A percentile compares a stretch with the other conserved stretches of the same genome.
Evolutionary conservation across 768 basidiomycete genomes (phyloP).

Genomic region (Scleroderma bovista): DNA sequence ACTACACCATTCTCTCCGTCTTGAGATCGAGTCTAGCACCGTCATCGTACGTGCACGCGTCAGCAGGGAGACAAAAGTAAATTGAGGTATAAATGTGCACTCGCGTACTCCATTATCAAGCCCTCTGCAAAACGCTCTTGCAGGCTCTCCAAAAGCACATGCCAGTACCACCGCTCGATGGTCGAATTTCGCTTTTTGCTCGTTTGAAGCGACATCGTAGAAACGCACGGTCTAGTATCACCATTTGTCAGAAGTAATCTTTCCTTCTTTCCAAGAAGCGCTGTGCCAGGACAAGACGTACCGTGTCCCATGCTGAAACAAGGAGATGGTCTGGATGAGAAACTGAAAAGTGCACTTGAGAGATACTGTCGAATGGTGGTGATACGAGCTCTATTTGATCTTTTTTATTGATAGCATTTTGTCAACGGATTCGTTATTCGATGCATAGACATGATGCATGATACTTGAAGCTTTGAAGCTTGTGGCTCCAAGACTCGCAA

Average conservation of each 20-base stretch:
- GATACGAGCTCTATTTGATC: slow-evolving; percentile 46
- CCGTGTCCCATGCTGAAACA: slow-evolving; percentile 89
- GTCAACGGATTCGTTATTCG: no score
- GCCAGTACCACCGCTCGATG: slow-evolving; percentile 88
- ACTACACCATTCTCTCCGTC: slow-evolving; percentile 61
- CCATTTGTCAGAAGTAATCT: slow-evolving; percentile 12
- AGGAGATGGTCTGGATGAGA: slow-evolving; percentile 72
- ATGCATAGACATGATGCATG: no score
- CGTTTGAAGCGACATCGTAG: slow-evolving; percentile 50
- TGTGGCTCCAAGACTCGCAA: no score
- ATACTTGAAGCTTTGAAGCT: no score
- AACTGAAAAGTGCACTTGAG: slow-evolving; percentile 76
- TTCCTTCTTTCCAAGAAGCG: no score
- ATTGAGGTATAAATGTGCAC: slow-evolving; percentile 39
- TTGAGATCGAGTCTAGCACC: slow-evolving; percentile 67
- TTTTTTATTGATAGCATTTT: slow-evolving; percentile 3
- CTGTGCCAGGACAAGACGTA: slow-evolving; percentile 17
- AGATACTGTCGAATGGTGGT: slow-evolving; percentile 83
- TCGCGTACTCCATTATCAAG: slow-evolving; percentile 78
- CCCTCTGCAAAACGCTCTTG: slow-evolving; percentile 78
- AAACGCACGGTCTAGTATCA: slow-evolving; percentile 52
- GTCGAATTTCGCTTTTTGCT: slow-evolving; percentile 76
- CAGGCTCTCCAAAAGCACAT: slow-evolving; percentile 63
- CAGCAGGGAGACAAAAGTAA: neutral
- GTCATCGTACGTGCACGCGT: no score